These are phyloP conservation scores for Psilocybe tampanensis DNA, from an alignment of 768 basidiomycete genomes.

Conservation along the genomic window DNA sequence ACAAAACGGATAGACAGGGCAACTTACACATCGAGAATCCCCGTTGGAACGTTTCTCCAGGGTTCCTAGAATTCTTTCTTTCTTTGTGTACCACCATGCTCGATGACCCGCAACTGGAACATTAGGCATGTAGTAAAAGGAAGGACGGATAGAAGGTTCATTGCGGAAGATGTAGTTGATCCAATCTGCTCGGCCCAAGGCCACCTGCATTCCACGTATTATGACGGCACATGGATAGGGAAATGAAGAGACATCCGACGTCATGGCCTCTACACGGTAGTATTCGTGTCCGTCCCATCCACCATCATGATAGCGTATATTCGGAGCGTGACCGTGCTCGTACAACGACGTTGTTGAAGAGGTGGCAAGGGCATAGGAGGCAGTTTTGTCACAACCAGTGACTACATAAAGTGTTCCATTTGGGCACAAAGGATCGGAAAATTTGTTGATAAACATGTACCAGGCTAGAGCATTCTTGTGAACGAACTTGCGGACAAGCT, in stretches of 20 bases:
- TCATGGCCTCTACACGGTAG: too few species aligned
- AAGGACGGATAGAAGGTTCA: not conserved
- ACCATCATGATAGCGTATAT: not conserved
- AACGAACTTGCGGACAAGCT: slow-evolving; percentile 2
- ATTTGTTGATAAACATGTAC: slow-evolving; percentile 6
- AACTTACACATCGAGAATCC: not conserved
- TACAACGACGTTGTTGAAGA: not conserved
- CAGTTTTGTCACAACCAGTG: slow-evolving; percentile 13
- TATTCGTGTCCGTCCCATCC: not conserved
- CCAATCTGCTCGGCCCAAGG: not conserved
- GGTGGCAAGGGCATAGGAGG: not conserved
- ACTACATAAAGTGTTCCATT: slow-evolving; percentile 10
- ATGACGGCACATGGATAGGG: not conserved
- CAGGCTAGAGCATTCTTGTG: slow-evolving; percentile 13
- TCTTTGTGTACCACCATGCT: not conserved
- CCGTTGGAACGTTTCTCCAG: not conserved
- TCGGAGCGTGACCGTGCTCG: not conserved
- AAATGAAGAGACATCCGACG: not conserved
- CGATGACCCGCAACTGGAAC: slow-evolving; percentile 1
- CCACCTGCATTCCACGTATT: slow-evolving; percentile 3
- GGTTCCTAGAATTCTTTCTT: not conserved
- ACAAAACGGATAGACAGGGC: not conserved
- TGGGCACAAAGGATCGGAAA: not conserved
- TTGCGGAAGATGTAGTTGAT: not conserved
- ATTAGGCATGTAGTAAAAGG: not conserved